Conservation (phyloP, 1,139 yeast species). For the Pichia sp. region DNA sequence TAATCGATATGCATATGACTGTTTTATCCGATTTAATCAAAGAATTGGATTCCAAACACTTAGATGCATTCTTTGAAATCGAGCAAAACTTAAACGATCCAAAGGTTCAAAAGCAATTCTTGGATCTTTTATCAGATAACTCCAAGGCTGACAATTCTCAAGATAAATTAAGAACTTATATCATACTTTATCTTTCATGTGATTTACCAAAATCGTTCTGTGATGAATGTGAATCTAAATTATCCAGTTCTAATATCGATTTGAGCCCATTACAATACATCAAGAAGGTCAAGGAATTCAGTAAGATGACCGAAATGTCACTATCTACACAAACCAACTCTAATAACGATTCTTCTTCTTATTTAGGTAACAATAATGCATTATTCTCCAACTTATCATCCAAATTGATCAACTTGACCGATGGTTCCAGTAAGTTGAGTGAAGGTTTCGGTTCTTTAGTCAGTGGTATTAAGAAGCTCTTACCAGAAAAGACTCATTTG, state of each 20-base stretch:
- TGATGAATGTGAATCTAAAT: slow-evolving; percentile 61
- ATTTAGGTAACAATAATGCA: slow-evolving; percentile 42
- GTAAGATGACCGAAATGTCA: slow-evolving; percentile 57
- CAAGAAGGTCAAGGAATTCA: slow-evolving; percentile 75
- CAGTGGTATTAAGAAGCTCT: slow-evolving; percentile 79
- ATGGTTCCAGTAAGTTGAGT: slow-evolving; percentile 58
- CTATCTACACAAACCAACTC: slow-evolving; percentile 26
- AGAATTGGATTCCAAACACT: slow-evolving; percentile 78
- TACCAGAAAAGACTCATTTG: slow-evolving; percentile 85
- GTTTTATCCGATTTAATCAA: slow-evolving; percentile 82
- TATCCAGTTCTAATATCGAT: slow-evolving; percentile 57
- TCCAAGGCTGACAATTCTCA: slow-evolving; percentile 57
- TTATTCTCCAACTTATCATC: slow-evolving; percentile 77
- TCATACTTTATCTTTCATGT: slow-evolving; percentile 65
- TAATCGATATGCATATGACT: slow-evolving; percentile 97
- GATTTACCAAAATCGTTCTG: slow-evolving; percentile 59
- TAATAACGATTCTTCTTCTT: slow-evolving; percentile 21
- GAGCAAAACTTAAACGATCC: slow-evolving; percentile 76
- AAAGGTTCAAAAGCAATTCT: slow-evolving; percentile 56
- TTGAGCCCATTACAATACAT: slow-evolving; percentile 67
- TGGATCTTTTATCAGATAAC: slow-evolving; percentile 46
- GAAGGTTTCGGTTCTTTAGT: slow-evolving; percentile 87
- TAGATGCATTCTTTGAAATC: slow-evolving; percentile 90
- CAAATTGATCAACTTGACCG: slow-evolving; percentile 78
- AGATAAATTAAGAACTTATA: slow-evolving; percentile 86